Evolutionary conservation across 345 rosid genomes (phyloP).

Genomic region (Combretum micranthum): DNA sequence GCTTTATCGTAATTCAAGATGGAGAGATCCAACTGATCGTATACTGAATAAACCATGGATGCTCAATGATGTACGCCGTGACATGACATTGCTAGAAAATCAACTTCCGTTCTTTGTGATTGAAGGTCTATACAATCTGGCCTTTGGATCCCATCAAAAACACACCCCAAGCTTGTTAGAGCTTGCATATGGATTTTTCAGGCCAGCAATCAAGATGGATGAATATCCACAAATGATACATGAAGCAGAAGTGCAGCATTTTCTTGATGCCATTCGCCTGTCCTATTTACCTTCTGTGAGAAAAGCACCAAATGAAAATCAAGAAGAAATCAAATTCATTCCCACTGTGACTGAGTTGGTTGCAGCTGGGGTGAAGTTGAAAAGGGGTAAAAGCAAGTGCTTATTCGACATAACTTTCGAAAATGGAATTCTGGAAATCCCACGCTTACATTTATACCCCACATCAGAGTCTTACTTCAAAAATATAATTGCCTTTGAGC

Average conservation of each 20-base stretch:
- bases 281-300: background rate
- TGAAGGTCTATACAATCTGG: conserved; percentile 1
- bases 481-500: conserved; percentile 17
- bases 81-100: conserved; percentile 21
- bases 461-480: background rate
- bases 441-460: background rate
- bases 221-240: background rate
- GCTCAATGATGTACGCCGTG: background rate
- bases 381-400: background rate
- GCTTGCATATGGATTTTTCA: background rate
- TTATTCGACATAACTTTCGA: conserved; percentile 8
- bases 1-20: background rate
- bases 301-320: background rate
- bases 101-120: conserved; percentile 22
- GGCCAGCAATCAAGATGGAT: background rate
- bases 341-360: conserved; percentile 9
- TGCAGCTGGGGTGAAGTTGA: conserved; percentile 8
- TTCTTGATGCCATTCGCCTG: conserved; percentile 10
- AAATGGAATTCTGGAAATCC: conserved; percentile 14
- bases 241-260: conserved; percentile 1
- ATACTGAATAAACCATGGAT: conserved; percentile 9
- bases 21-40: background rate
- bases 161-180: background rate
- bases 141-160: background rate
- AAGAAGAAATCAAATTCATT: background rate